These are phyloP conservation scores for Blastobotrys serpentis DNA, from an alignment of 1,139 yeast genomes.

Conservation along the genomic window DNA sequence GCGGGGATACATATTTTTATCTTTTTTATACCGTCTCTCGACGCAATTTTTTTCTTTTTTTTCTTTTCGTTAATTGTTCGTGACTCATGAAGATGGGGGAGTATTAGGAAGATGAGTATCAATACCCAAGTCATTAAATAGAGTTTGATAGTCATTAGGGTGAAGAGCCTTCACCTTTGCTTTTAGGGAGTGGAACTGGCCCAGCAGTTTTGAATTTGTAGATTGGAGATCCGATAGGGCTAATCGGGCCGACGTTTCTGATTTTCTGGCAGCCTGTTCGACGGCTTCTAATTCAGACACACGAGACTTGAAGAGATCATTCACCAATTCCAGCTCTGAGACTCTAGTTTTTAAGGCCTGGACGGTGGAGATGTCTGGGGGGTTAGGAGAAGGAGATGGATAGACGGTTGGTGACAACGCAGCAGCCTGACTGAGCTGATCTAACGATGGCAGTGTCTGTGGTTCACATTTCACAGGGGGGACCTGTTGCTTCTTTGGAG, in stretches of 20 bases:
- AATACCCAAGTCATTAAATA: constrained; percentile 10
- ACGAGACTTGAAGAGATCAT: constrained; percentile 78
- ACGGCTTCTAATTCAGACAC: constrained; percentile 69
- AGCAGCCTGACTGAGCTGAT: constrained; percentile 11
- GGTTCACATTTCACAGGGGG: constrained; percentile 2
- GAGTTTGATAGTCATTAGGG: constrained; percentile 10
- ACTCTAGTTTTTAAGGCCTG: constrained; percentile 51
- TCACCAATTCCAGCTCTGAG: constrained; percentile 85
- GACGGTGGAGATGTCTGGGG: constrained; percentile 7
- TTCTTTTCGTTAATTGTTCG: constrained; percentile 4
- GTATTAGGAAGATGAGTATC: constrained; percentile 6
- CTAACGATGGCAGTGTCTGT: constrained; percentile 9
- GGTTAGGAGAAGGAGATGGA: constrained; percentile 29
- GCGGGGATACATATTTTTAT: neutral
- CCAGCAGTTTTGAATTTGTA: constrained; percentile 6
- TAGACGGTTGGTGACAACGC: constrained; percentile 11
- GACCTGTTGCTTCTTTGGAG: neutral
- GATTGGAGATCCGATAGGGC: constrained; percentile 8
- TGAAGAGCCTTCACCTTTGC: constrained; percentile 3
- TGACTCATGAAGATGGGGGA: constrained; percentile 8
- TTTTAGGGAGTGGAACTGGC: constrained; percentile 11
- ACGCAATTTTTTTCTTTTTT: constrained; percentile 1
- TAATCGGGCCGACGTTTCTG: constrained; percentile 20
- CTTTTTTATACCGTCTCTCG: neutral
- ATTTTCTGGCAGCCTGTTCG: constrained; percentile 19